Percentiles rank a stretch among this genome's conserved stretches.
phyloP scores from a whole-genome alignment of 192 early-diverging fungal species.

The Coemansia sp. region DNA sequence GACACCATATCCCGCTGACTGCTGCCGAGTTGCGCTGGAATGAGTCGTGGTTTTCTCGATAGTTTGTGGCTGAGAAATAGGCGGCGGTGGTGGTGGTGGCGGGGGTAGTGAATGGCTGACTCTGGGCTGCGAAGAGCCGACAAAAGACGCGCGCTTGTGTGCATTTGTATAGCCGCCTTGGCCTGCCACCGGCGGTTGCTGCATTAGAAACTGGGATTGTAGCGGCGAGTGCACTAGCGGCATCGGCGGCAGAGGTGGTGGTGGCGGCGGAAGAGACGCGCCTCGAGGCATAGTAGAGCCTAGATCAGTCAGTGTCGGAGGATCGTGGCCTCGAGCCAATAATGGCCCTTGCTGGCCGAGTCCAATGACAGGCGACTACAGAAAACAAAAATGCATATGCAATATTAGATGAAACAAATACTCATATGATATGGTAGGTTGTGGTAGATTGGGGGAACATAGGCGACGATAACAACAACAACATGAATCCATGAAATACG shows the following conservation, averaged over 20 bases:
- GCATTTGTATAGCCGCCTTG: not conserved
- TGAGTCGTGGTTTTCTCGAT: not conserved
- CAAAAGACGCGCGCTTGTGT: constrained; percentile 4
- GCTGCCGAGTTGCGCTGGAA: not conserved
- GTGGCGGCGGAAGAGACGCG: constrained; percentile 23
- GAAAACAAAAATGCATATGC: not conserved
- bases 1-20: not conserved
- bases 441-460: no score
- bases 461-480: not conserved
- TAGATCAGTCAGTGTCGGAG: not conserved
- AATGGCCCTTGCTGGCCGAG: not conserved
- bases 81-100: constrained; percentile 16
- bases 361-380: constrained; percentile 22
- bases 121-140: constrained; percentile 3
- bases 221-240: constrained; percentile 15
- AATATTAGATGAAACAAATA: not conserved
- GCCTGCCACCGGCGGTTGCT: constrained; percentile 25
- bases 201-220: constrained; percentile 19
- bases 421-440: not conserved
- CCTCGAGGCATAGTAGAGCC: constrained; percentile 11
- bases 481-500: not conserved
- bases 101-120: constrained; percentile 19
- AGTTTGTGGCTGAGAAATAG: not conserved
- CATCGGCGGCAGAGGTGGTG: constrained; percentile 29
- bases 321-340: constrained; percentile 20